phyloP scores from a whole-genome alignment of 2,329 filamentous ascomycete species.

The Grosmannia penicillata region DNA sequence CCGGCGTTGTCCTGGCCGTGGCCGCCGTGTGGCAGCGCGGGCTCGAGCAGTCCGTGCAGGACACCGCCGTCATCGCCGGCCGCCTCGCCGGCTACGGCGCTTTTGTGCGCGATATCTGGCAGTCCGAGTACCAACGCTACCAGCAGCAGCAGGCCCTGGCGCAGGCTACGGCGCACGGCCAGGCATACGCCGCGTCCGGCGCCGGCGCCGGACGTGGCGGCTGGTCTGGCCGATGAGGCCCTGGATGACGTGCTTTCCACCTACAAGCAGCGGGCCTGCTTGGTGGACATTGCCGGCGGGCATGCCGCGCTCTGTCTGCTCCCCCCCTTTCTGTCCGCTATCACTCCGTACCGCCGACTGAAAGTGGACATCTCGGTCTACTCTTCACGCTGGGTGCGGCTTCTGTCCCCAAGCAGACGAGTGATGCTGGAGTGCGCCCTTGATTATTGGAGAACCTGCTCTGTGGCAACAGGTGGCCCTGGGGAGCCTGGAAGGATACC shows the following conservation, averaged over 20 bases:
- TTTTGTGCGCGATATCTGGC: conserved; percentile 38
- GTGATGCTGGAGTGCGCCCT: too few species aligned
- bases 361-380: too few species aligned
- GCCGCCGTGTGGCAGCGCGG: conserved; percentile 51
- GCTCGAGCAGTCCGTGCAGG: conserved; percentile 45
- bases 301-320: too few species aligned
- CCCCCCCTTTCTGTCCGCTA: too few species aligned
- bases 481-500: too few species aligned
- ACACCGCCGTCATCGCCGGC: conserved; percentile 30
- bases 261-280: too few species aligned
- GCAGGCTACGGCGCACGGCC: not conserved
- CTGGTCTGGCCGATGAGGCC: conserved; percentile 3
- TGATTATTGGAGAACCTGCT: too few species aligned
- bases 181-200: conserved; percentile 4
- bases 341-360: too few species aligned
- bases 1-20: conserved; percentile 34
- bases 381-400: too few species aligned
- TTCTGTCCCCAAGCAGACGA: too few species aligned
- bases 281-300: too few species aligned
- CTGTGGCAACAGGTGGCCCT: too few species aligned
- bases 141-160: conserved; percentile 29
- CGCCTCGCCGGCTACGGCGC: conserved; percentile 30
- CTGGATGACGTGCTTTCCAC: not conserved
- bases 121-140: conserved; percentile 41
- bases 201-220: not conserved